Conservation (phyloP, 495 filamentous ascomycete genomes). For the Alectoria sarmentosa region DNA sequence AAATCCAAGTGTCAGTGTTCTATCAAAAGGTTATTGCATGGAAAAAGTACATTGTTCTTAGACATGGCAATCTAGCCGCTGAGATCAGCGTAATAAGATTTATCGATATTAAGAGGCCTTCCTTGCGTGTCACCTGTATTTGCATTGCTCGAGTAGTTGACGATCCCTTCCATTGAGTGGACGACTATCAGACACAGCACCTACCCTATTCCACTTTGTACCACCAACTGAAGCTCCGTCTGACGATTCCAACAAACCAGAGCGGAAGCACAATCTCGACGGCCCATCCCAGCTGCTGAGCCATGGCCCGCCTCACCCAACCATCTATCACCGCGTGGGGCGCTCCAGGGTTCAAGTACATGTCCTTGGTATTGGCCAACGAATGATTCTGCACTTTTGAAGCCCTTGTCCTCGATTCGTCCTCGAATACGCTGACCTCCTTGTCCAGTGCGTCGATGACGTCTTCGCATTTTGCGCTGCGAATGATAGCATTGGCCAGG, state of each 20-base stretch:
- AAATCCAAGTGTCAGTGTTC: too few relatives aligned
- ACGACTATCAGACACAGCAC: neutral
- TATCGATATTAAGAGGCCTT: too few relatives aligned
- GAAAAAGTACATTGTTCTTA: too few relatives aligned
- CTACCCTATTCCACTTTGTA: neutral
- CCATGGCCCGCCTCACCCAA: conserved; percentile 18
- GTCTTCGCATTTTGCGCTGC: conserved; percentile 4
- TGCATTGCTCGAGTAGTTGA: too few relatives aligned
- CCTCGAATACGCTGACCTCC: conserved; percentile 14
- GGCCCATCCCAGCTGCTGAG: conserved; percentile 9
- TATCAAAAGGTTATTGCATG: too few relatives aligned
- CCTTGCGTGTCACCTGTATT: too few relatives aligned
- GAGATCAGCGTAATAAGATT: too few relatives aligned
- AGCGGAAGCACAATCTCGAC: conserved; percentile 20
- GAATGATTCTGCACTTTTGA: conserved; percentile 13
- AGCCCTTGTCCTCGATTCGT: conserved; percentile 20
- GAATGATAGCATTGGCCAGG: conserved; percentile 41
- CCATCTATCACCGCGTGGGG: conserved; percentile 16
- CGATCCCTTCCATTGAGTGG: neutral
- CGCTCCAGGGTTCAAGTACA: conserved; percentile 21
- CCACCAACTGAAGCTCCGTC: conserved; percentile 14
- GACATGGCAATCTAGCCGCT: too few relatives aligned
- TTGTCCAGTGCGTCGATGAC: neutral
- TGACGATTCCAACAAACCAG: conserved; percentile 20
- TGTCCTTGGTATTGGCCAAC: conserved; percentile 15